Conservation (phyloP, 352 stramenopile genomes). For the Lagenidium sp. region DNA sequence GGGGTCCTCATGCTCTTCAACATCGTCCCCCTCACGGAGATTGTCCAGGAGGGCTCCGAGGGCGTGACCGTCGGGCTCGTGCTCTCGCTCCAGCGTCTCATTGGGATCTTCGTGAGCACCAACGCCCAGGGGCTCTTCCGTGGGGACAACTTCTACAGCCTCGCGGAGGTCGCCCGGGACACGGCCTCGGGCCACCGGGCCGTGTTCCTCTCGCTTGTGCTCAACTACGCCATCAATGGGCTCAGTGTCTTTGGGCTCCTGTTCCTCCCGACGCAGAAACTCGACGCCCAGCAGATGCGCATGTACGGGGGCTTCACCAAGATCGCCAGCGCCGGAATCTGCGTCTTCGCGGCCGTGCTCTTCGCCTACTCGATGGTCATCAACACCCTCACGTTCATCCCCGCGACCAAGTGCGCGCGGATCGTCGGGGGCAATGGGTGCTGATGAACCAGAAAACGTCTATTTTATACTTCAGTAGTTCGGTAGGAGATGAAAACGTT, state of each 20-base stretch:
- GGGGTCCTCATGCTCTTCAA: conserved; percentile 19
- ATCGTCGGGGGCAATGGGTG: conserved; percentile 10
- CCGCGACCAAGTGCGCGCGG: conserved; percentile 1
- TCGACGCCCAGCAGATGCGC: conserved; percentile 54
- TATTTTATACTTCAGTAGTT: too few species aligned
- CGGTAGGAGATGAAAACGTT: too few species aligned
- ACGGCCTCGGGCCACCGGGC: conserved; percentile 4
- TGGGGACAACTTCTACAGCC: conserved; percentile 16
- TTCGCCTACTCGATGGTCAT: conserved; percentile 48
- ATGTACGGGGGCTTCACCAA: conserved; percentile 55
- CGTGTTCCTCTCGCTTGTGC: conserved; percentile 17
- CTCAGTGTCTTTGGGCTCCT: conserved; percentile 17
- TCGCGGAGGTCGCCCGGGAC: conserved; percentile 9
- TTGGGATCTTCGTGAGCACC: conserved; percentile 22
- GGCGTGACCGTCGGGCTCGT: conserved; percentile 14
- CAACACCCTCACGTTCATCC: conserved; percentile 26
- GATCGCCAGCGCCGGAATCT: conserved; percentile 33
- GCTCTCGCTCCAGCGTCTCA: conserved; percentile 16
- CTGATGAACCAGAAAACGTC: too few species aligned
- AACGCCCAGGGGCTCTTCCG: conserved; percentile 17
- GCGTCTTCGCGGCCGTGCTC: conserved; percentile 46
- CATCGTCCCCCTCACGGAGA: conserved; percentile 24
- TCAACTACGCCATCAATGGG: conserved; percentile 24
- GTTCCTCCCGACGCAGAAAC: conserved; percentile 39
- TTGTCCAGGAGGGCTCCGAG: conserved; percentile 20